A percentile compares a stretch with the other conserved stretches of the same genome.
Evolutionary conservation across 108 stramenopile genomes (phyloP).

Genomic region (Cylindrotheca fusiformis): DNA sequence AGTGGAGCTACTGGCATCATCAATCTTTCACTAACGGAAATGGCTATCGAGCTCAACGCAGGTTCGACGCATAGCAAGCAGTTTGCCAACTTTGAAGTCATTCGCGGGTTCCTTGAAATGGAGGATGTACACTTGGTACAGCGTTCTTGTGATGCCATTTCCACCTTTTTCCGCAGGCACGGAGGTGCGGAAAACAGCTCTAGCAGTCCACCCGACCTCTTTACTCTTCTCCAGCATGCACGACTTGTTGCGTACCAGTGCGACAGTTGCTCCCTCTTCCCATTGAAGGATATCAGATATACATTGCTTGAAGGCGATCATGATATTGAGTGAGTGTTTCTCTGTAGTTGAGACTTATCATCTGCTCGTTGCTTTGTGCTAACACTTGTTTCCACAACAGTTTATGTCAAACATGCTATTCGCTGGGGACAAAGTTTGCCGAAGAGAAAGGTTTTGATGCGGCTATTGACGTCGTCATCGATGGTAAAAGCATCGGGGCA

Average conservation of each 20-base stretch:
- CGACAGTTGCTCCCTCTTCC: constrained; percentile 65
- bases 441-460: constrained; percentile 21
- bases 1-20: constrained; percentile 21
- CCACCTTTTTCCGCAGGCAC: constrained; percentile 22
- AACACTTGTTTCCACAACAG: constrained; percentile 17
- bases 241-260: constrained; percentile 56
- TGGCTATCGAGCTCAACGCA: constrained; percentile 22
- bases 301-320: constrained; percentile 52
- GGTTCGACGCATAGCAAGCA: constrained; percentile 8
- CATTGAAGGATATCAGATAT: constrained; percentile 58
- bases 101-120: constrained; percentile 25
- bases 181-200: constrained; percentile 1
- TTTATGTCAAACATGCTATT: constrained; percentile 63
- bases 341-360: neutral
- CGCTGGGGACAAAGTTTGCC: constrained; percentile 46
- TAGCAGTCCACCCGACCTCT: constrained; percentile 12
- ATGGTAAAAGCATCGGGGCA: constrained; percentile 36
- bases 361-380: neutral
- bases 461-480: constrained; percentile 46
- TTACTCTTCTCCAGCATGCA: constrained; percentile 16
- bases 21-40: constrained; percentile 33
- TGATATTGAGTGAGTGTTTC: constrained; percentile 48
- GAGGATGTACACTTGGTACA: constrained; percentile 12
- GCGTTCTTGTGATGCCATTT: constrained; percentile 30
- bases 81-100: constrained; percentile 22